Conservation (phyloP, 768 basidiomycete genomes). For the Lactifluus volemus region DNA sequence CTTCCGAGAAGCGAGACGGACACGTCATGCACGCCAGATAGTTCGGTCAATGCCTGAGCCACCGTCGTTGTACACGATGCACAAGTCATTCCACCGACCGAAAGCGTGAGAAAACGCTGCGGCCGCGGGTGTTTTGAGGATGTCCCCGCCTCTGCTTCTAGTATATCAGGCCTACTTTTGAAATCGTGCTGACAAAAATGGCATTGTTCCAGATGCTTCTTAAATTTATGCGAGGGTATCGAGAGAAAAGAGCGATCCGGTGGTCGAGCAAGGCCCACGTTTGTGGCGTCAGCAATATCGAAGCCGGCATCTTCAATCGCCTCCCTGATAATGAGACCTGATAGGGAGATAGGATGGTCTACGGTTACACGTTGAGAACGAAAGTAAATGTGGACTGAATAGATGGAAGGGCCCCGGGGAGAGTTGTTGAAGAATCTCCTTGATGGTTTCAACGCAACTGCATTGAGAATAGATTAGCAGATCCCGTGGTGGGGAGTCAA, state of each 20-base stretch:
- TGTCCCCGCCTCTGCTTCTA: background rate
- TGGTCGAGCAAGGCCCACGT: background rate
- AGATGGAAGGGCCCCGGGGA: conserved; percentile 28
- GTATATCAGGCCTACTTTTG: too few relatives aligned
- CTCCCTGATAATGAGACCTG: conserved; percentile 25
- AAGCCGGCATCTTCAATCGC: conserved; percentile 41
- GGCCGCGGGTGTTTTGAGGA: background rate
- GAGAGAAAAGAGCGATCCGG: background rate
- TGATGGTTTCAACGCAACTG: conserved; percentile 42
- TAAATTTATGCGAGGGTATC: conserved; percentile 7
- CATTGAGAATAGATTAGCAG: background rate
- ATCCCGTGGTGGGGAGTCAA: background rate
- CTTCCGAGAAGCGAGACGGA: conserved; percentile 29
- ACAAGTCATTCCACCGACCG: conserved; percentile 35
- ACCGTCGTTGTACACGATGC: conserved; percentile 30
- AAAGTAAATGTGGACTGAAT: conserved; percentile 36
- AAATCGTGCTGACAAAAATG: conserved; percentile 1
- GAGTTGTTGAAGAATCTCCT: conserved; percentile 32
- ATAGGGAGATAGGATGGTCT: conserved; percentile 28
- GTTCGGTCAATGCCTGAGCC: conserved; percentile 21
- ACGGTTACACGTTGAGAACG: conserved; percentile 38
- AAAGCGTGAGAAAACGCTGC: conserved; percentile 7
- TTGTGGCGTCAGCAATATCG: conserved; percentile 30
- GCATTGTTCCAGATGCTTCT: conserved; percentile 15
- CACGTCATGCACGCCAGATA: conserved; percentile 22